A percentile compares a stretch with the other conserved stretches of the same genome.
phyloP scores from a whole-genome alignment of 352 stramenopile species.

The Peronospora belbahrii region DNA sequence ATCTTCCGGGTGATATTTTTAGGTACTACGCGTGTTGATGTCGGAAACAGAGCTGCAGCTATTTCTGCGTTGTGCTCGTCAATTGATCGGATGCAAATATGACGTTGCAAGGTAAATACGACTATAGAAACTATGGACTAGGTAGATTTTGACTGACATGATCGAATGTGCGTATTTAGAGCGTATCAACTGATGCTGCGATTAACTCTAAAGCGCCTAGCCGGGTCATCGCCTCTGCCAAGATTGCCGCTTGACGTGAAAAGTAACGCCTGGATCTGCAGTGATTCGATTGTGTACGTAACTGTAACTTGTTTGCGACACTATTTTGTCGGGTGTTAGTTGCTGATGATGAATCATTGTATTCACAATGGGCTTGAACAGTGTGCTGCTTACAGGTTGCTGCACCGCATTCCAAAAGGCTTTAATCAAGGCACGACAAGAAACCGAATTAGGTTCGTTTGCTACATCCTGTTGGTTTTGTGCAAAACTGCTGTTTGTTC shows the following conservation, averaged over 20 bases:
- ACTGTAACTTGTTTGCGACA: not conserved
- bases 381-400: conserved; percentile 56
- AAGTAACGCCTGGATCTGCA: conserved; percentile 67
- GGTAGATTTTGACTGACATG: not conserved
- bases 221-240: conserved; percentile 29
- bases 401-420: conserved; percentile 40
- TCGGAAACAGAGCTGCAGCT: conserved; percentile 30
- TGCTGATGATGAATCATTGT: conserved; percentile 1
- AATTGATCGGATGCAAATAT: conserved; percentile 59
- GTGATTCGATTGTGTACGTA: conserved; percentile 64
- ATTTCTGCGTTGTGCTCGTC: conserved; percentile 51
- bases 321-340: not conserved
- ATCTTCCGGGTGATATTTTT: conserved; percentile 3
- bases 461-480: not conserved
- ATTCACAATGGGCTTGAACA: conserved; percentile 4
- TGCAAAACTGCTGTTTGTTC: not conserved
- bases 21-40: conserved; percentile 60
- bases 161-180: conserved; percentile 14
- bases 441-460: conserved; percentile 43
- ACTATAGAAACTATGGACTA: not conserved
- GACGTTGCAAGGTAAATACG: conserved; percentile 47
- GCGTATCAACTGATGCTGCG: conserved; percentile 57
- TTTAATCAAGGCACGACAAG: conserved; percentile 36
- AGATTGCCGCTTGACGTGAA: conserved; percentile 44
- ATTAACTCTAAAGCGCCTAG: conserved; percentile 42